Conservation (phyloP, 1,139 yeast species). For the Protomyces macrosporus region DNA sequence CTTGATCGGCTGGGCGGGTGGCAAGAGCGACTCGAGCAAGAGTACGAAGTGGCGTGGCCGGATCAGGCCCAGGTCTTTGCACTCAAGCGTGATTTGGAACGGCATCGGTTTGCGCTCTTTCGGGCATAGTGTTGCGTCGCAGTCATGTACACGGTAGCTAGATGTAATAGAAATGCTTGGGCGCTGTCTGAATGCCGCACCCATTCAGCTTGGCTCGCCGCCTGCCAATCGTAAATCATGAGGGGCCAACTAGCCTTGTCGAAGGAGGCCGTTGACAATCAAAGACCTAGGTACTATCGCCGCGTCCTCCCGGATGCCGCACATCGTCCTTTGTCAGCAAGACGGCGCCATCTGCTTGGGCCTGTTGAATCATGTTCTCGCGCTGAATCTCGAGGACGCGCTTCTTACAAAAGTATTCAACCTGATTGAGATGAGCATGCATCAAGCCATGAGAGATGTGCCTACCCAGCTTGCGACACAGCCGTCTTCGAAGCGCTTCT, state of each 20-base stretch:
- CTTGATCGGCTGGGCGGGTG: slow-evolving; percentile 3
- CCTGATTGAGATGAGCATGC: background rate
- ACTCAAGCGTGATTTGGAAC: background rate
- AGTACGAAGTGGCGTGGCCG: slow-evolving; percentile 5
- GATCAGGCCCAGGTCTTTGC: background rate
- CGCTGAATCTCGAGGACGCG: slow-evolving; percentile 24
- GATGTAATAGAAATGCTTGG: background rate
- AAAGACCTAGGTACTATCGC: slow-evolving; percentile 6
- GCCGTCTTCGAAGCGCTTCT: slow-evolving; percentile 6
- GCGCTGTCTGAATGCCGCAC: too few species aligned
- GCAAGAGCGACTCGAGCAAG: slow-evolving; percentile 9
- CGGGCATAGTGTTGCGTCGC: background rate
- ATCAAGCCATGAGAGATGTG: background rate
- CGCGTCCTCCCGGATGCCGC: slow-evolving; percentile 22
- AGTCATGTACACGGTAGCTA: background rate
- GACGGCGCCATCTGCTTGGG: slow-evolving; percentile 16
- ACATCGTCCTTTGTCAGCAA: slow-evolving; percentile 18
- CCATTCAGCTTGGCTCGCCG: too few species aligned
- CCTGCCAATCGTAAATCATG: background rate
- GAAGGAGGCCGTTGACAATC: background rate
- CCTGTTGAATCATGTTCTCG: slow-evolving; percentile 24
- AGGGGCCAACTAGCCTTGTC: background rate
- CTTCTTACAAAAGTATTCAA: slow-evolving; percentile 25
- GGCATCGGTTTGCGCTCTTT: background rate
- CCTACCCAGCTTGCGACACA: slow-evolving; percentile 25